Percentiles rank a stretch among this genome's conserved stretches.
Evolutionary conservation across 495 filamentous ascomycete species (phyloP).

Genomic region (Penicillium goetzii): DNA sequence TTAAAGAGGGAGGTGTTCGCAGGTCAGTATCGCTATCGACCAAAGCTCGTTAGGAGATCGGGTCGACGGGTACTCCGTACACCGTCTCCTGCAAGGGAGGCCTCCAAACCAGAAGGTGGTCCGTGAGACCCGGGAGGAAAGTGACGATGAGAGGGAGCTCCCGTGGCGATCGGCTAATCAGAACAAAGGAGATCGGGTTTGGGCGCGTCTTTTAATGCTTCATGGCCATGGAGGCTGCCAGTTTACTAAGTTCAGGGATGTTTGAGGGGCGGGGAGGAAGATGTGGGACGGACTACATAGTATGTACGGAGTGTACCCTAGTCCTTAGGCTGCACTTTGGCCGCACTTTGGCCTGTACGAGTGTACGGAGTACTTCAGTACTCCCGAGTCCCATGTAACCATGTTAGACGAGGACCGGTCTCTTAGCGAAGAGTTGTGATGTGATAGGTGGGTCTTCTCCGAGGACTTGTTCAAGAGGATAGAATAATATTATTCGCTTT

Average conservation of each 20-base stretch:
- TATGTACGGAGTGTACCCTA: too few species aligned
- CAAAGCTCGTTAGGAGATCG: background rate
- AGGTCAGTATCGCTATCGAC: background rate
- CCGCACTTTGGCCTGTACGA: too few species aligned
- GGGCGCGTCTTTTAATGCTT: background rate
- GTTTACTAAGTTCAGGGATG: background rate
- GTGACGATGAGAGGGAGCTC: background rate
- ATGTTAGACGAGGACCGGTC: too few species aligned
- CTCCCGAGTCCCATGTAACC: too few species aligned
- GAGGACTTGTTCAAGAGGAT: too few species aligned
- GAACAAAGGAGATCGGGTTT: background rate
- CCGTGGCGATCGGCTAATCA: slow-evolving; percentile 1
- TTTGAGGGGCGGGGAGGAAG: background rate
- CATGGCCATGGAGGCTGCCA: background rate
- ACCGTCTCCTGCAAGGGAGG: slow-evolving; percentile 1
- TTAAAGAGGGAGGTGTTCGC: background rate
- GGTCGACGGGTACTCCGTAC: background rate
- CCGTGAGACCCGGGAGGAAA: background rate
- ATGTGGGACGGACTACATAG: background rate
- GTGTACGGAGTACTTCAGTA: too few species aligned
- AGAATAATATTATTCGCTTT: background rate
- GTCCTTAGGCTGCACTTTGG: too few species aligned
- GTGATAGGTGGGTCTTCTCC: too few species aligned
- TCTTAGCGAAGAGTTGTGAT: too few species aligned
- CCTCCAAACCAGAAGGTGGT: background rate